Evolutionary conservation across 2,329 filamentous ascomycete genomes (phyloP).

Genomic region (Penicillium sp.): DNA sequence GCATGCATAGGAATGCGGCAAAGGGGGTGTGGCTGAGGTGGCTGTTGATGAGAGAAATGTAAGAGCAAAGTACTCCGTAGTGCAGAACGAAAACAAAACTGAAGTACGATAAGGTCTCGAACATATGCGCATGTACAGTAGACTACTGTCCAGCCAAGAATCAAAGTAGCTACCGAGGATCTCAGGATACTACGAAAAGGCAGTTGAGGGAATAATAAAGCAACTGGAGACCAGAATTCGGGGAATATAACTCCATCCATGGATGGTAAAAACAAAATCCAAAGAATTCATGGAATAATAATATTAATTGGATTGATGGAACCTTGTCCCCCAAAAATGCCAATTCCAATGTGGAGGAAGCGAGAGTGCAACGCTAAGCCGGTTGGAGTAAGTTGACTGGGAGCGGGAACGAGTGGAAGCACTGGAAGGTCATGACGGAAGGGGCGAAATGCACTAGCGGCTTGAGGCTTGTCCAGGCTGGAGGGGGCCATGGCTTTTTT

Average conservation of each 20-base stretch:
- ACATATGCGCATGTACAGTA: background rate
- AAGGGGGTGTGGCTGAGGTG: slow-evolving; percentile 10
- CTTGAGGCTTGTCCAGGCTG: background rate
- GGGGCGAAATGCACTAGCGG: slow-evolving; percentile 24
- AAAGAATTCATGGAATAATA: background rate
- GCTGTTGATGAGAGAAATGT: slow-evolving; percentile 11
- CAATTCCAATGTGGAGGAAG: slow-evolving; percentile 10
- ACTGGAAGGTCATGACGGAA: slow-evolving; percentile 24
- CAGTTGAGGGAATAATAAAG: background rate
- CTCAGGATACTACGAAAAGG: too few species aligned
- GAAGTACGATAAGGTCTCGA: background rate
- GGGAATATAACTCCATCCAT: background rate
- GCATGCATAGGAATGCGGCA: slow-evolving; percentile 16
- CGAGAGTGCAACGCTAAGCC: slow-evolving; percentile 9
- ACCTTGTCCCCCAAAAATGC: slow-evolving; percentile 3
- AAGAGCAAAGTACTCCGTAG: background rate
- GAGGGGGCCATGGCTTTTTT: slow-evolving; percentile 1
- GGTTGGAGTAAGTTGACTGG: slow-evolving; percentile 15
- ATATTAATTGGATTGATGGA: too few species aligned
- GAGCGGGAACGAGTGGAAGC: slow-evolving; percentile 9
- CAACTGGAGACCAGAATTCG: background rate
- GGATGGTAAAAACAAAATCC: background rate
- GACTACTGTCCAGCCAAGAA: background rate
- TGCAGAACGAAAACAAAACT: background rate
- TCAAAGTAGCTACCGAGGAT: background rate